Base-by-base conservation (phyloP, 768 basidiomycete genomes). In the Boletus subparvulus region DNA sequence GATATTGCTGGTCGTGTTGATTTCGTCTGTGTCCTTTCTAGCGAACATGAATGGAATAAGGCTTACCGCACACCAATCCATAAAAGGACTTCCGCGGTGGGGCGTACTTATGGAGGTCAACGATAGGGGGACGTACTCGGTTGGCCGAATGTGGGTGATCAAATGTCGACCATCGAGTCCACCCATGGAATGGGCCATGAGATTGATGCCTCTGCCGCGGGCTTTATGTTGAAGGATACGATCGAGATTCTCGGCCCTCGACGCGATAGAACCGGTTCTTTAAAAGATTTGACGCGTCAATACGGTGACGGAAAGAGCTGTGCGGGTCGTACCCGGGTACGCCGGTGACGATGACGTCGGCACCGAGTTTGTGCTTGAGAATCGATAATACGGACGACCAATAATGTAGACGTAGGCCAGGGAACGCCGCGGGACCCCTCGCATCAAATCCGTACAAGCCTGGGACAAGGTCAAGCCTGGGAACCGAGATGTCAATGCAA, bases 141-240 rank as follows among this genome's bases (percentile, higher is more conserved):
- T 79, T 0, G 96, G 94, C 60, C 83, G 83, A 63, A 95, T 79
- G 69, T 90, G 90, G 3, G 92, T 85, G 56, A 98, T 95, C 17
- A 99, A 78, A 69, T 98, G 86, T 49, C 97, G 83, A 67, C 94
- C 94, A 68, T 99, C 97, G 10, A 99, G 80, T 0, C 96, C 96
- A 19, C 96, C 96, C 97, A 99, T 99, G 8, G 93, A 95, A 69
- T 99, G 97, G 0, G 92, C 97, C 44, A 99, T 78, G 60, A 99
- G 86, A 70, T 99, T 99, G 65, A 98, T 74, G 10, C 89, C 92
- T 47, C 87, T 83, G 6, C 92, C 94, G 14, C 75, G 78, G 4
- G 87, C 85, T 46, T 78, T 86, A 13, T 75, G 67, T 54, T 83
- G 78, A 12, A 99, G 80, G 61, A 88, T 84, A 24, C 78, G 78